Percentiles rank a stretch among this genome's conserved stretches.
Evolutionary conservation across 164 flowering plant genomes (phyloP).

Genomic region (Aristolochia californica): DNA sequence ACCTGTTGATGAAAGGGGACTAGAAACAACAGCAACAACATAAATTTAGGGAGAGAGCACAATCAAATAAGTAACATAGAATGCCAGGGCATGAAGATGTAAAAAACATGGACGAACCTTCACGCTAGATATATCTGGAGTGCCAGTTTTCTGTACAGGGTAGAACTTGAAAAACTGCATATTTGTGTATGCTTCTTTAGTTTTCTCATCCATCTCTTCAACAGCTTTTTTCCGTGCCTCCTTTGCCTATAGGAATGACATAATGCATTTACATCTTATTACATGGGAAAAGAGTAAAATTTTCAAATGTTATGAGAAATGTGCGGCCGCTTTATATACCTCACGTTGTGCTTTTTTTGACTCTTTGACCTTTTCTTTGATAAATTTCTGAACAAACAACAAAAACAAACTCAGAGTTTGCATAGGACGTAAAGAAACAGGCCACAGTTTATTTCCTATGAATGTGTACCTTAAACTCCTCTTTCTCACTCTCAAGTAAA

Average conservation of each 20-base stretch:
- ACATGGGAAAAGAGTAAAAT: not conserved
- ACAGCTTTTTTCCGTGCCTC: constrained; percentile 65
- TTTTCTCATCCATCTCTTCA: constrained; percentile 72
- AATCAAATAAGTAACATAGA: not conserved
- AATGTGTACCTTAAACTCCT: constrained; percentile 54
- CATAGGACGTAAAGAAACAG: not conserved
- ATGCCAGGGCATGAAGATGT: not conserved
- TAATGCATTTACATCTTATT: not conserved
- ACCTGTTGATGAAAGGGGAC: constrained; percentile 71
- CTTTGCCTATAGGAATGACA: constrained; percentile 46
- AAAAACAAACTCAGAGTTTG: not conserved
- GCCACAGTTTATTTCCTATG: not conserved
- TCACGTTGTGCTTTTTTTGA: constrained; percentile 69
- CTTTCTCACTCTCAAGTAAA: constrained; percentile 64
- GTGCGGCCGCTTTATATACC: constrained; percentile 30
- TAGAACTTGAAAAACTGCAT: constrained; percentile 91
- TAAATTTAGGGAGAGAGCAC: no score
- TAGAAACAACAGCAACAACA: constrained; percentile 19
- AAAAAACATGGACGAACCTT: constrained; percentile 34
- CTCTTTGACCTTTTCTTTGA: constrained; percentile 77
- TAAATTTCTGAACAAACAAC: constrained; percentile 49
- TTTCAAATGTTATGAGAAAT: not conserved
- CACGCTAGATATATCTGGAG: constrained; percentile 71
- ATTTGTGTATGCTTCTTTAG: constrained; percentile 46
- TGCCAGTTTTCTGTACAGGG: constrained; percentile 67